Evolutionary conservation across 345 rosid genomes (phyloP).

Genomic region (Populus euphratica): DNA sequence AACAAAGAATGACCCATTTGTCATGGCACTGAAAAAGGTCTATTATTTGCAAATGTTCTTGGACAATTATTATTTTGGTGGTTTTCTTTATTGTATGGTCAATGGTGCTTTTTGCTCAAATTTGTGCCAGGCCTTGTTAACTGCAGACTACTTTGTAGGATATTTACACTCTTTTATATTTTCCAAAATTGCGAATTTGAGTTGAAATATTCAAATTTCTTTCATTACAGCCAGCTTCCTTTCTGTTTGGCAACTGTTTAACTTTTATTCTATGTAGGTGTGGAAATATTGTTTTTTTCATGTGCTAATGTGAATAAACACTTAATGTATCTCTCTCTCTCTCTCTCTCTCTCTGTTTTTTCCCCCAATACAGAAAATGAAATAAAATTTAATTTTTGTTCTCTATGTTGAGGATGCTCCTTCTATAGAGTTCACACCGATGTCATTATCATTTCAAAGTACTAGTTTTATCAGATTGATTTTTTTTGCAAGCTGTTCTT

Average conservation of each 20-base stretch:
- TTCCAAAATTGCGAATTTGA: not conserved
- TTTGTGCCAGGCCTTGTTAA: not conserved
- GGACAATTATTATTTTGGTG: not conserved
- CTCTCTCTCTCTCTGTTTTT: not conserved
- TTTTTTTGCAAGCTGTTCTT: not conserved
- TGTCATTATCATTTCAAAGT: not conserved
- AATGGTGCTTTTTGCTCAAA: not conserved
- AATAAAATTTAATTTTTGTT: not conserved
- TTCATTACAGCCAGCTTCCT: not conserved
- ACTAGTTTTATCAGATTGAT: not conserved
- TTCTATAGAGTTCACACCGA: not conserved
- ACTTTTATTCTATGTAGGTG: not conserved
- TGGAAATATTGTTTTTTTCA: not conserved
- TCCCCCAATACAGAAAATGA: not conserved
- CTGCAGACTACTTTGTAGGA: not conserved
- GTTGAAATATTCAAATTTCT: not conserved
- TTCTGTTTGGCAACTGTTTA: too few relatives aligned
- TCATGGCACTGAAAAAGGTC: conserved; percentile 82
- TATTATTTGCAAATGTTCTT: conserved; percentile 3
- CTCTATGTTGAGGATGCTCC: not conserved
- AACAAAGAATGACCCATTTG: conserved; percentile 78
- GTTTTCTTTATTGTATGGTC: not conserved
- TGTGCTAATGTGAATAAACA: not conserved
- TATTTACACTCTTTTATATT: not conserved
- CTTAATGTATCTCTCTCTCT: not conserved